Evolutionary conservation across 2,329 filamentous ascomycete genomes (phyloP).

Genomic region (Phoma sp.): DNA sequence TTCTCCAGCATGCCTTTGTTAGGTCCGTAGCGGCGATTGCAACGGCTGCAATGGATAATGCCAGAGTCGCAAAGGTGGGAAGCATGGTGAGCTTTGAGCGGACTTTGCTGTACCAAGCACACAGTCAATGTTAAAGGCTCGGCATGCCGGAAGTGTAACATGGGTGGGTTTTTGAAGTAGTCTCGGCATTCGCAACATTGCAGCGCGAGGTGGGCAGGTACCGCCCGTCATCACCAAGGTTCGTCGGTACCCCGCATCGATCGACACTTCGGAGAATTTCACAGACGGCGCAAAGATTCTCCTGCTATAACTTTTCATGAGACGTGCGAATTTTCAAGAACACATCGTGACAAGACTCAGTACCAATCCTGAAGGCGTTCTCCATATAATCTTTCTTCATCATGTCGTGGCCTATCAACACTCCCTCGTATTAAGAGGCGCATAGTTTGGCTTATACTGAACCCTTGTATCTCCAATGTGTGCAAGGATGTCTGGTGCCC

Average conservation of each 20-base stretch:
- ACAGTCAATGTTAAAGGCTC: neutral
- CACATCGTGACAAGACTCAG: no score
- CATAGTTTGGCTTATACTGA: conserved; percentile 1
- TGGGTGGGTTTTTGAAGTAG: neutral
- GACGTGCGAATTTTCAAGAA: no score
- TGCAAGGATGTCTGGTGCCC: neutral
- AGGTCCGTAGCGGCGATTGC: neutral
- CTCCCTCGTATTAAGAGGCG: neutral
- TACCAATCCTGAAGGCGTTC: no score
- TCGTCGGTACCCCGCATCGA: conserved; percentile 7
- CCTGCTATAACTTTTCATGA: no score
- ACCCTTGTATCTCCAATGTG: conserved; percentile 1
- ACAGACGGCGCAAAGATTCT: no score
- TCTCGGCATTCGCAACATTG: conserved; percentile 7
- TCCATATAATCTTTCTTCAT: neutral
- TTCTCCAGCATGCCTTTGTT: conserved; percentile 5
- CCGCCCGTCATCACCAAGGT: neutral
- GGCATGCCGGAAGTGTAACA: neutral
- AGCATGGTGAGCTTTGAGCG: neutral
- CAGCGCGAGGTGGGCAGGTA: conserved; percentile 1
- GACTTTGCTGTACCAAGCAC: neutral
- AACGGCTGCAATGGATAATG: neutral
- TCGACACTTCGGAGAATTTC: neutral
- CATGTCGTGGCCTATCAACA: neutral
- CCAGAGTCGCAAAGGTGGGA: neutral